Evolutionary conservation across 2,329 filamentous ascomycete genomes (phyloP), one percentile per base, ranked within the genome.

Genomic region (Aureobasidium lini): DNA sequence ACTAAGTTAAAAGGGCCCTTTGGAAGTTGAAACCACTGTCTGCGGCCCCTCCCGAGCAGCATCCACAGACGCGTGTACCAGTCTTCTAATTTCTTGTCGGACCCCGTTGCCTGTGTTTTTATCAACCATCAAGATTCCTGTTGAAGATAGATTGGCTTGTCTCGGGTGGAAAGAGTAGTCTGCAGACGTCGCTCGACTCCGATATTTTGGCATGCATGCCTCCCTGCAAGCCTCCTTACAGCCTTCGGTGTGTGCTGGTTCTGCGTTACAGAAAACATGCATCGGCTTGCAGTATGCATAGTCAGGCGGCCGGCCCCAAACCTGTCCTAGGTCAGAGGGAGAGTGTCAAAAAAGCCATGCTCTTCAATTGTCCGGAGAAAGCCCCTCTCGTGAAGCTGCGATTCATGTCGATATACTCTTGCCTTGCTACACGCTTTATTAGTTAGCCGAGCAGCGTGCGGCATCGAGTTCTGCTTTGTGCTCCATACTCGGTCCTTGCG

Each of bases 111-210:
- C 50, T 43, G 50, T 54, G 39, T 54, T 54, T 54, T 34, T 29
- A 43, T 54, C 50, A 42, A 42, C 50, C 13, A 54, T 43, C 50
- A 54, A 28, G 37, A 43, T 54, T 32, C 5, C 50, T 31, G 50
- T 54, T 43, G 50, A 54, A 34, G 9, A 54, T 43, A 54, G 50
- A 54, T 54, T 54, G 50, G n/a, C 28, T 54, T 43, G 37, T 34
- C 29, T 43, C 48, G 48, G 48, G 36, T 40, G 36, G 36, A 31
- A 40, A 31, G 11, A n/a, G 29, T 16, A 52, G 36, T 40, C 48
- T 52, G 48, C 48, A 52, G 48, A 40, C 8, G 48, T 40, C 48
- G 36, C 48, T 52, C 36, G 48, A 39, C 48, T 52, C 48, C 28
- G 23, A 40, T 8, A 52, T 31, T 28, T 18, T 52, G 48, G 48